phyloP scores from a whole-genome alignment of 2,329 filamentous ascomycete genomes.

The Colletotrichum australisinense region DNA sequence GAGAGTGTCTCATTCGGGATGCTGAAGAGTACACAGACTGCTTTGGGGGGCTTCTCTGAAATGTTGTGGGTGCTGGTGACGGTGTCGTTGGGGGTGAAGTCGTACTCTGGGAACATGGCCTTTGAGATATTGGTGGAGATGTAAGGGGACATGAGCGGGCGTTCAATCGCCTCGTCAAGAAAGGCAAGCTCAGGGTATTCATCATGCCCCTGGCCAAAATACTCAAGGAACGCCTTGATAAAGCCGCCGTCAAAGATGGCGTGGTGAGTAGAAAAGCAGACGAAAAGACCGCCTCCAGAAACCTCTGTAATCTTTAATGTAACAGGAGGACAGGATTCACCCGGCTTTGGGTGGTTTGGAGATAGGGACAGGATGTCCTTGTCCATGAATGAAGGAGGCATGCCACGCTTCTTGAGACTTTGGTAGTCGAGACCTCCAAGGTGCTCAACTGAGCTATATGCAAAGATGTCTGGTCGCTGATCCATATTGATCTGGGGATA shows the following conservation, averaged over 20 bases:
- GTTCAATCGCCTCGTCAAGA: neutral
- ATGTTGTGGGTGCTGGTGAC: neutral
- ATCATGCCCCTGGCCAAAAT: neutral
- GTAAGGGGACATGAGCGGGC: neutral
- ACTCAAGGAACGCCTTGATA: constrained; percentile 21
- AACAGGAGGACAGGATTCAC: constrained; percentile 20
- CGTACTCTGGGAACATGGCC: neutral
- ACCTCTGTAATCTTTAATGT: constrained; percentile 7
- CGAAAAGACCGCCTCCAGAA: neutral
- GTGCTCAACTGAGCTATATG: accelerated
- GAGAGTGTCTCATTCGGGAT: neutral
- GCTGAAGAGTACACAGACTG: neutral
- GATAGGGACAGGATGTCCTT: constrained; percentile 23
- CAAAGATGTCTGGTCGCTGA: neutral
- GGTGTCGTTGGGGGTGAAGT: neutral
- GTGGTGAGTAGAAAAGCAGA: constrained; percentile 52
- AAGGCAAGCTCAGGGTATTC: neutral
- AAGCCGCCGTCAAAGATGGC: constrained; percentile 42
- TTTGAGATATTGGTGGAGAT: neutral
- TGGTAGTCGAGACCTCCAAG: neutral
- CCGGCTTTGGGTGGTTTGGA: constrained; percentile 16
- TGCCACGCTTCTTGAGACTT: neutral
- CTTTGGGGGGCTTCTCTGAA: neutral
- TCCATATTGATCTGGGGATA: neutral
- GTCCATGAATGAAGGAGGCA: constrained; percentile 16